Base-by-base conservation (phyloP, 768 basidiomycete genomes). In the Suillus bovinus region DNA sequence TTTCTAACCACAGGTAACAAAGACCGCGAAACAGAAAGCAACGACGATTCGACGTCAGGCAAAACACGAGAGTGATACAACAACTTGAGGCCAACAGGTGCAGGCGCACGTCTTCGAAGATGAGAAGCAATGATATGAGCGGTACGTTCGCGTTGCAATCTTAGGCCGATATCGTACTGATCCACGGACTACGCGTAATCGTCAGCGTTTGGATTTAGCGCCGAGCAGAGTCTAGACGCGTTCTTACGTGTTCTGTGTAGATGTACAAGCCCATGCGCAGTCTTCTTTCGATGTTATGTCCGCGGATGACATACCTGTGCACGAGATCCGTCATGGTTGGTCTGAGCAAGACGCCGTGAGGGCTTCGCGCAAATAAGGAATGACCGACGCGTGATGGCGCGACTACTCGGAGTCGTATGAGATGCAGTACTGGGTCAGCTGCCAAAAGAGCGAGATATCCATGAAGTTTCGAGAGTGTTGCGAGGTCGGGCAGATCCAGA, bases 401-500 rank as follows among this genome's bases (percentile, higher is more conserved):
- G 20, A 88, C 79, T 36, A 89, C 78, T 49, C 76, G 81, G 62
- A 91, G 71, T 14, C 90, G 84, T 61, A 81, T 79, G 50, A 78
- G 81, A 67, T 91, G 88, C 36, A 92, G 74, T 11, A 86, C 80
- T 0, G 85, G 87, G 70, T 91, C 89, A 8, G 79, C 71, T 13
- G 87, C 82, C 58, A 90, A 77, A 8, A 68, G 69, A 9, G 80
- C 79, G 8, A 91, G 77, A 27, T 71, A 63, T 31, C 80, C 83
- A 58, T 77, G 81, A 31, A 81, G 77, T 60, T 77, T 80, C 9
- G 82, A 80, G 44, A 90, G 70, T 1, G 78, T 68, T 53, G 81
- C 82, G 52, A 91, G 81, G 69, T 92, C 90, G 0, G 90, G 90
- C 7, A 91, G 73, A 72, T 91, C 90, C 60, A 92, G 79, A 71